phyloP scores from a whole-genome alignment of 139 green algal genomes.

The Chlamydomonas sp. region DNA sequence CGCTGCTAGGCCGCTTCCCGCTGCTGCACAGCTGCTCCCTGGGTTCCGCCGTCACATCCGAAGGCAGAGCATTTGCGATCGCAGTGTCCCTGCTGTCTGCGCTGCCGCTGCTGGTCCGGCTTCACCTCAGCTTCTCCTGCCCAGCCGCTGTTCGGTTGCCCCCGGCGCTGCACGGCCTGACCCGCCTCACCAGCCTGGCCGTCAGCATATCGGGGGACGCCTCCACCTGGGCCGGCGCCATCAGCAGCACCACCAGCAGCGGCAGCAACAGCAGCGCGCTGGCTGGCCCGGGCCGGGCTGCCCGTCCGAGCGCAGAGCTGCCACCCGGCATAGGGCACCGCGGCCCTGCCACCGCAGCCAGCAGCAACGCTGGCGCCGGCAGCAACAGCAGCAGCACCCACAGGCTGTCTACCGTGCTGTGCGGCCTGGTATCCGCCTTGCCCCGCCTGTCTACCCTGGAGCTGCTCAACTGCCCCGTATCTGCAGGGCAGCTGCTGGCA shows the following conservation, averaged over 20 bases:
- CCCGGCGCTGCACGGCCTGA: not conserved
- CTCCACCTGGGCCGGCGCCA: too few species aligned
- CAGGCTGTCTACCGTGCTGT: not conserved
- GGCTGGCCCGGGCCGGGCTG: too few species aligned
- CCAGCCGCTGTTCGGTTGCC: not conserved
- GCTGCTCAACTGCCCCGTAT: constrained; percentile 6
- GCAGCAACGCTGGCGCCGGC: not conserved
- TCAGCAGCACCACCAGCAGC: not conserved
- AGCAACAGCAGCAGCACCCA: not conserved
- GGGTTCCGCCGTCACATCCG: not conserved
- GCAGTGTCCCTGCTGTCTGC: not conserved
- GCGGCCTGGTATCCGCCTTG: not conserved
- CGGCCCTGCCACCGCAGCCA: too few species aligned
- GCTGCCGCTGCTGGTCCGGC: not conserved
- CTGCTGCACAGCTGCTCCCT: not conserved
- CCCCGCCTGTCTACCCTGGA: constrained; percentile 6
- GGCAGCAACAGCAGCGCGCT: not conserved
- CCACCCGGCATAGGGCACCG: too few species aligned
- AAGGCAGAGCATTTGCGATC: not conserved
- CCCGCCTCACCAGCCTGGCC: not conserved
- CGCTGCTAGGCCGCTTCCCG: not conserved
- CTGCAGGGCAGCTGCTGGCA: not conserved
- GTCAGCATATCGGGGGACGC: too few species aligned
- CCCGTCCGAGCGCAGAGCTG: too few species aligned
- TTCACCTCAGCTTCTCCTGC: not conserved